Evolutionary conservation across 176 grass and related monocot genomes (phyloP).

Genomic region (Oryza glaberrima): DNA sequence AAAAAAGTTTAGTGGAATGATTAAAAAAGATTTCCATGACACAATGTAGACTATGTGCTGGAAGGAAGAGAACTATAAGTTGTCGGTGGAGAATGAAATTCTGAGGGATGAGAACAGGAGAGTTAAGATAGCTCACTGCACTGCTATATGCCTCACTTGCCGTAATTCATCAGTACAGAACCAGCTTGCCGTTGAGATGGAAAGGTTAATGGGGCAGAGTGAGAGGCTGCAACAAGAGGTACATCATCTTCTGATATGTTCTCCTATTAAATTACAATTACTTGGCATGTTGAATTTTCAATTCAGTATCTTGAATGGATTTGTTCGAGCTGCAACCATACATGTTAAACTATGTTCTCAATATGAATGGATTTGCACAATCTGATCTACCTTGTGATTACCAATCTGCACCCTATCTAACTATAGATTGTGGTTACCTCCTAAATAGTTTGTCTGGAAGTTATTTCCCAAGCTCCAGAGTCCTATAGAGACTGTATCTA

Average conservation of each 20-base stretch:
- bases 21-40: not conserved
- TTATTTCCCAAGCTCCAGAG: not conserved
- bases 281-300: not conserved
- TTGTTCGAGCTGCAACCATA: not conserved
- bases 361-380: not conserved
- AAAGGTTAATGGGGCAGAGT: conserved; percentile 43
- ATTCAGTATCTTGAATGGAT: not conserved
- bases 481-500: not conserved
- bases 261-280: not conserved
- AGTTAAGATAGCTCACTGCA: conserved; percentile 25
- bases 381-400: not conserved
- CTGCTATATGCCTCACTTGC: conserved; percentile 39
- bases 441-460: not conserved
- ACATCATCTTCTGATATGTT: not conserved
- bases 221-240: conserved; percentile 51
- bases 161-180: not conserved
- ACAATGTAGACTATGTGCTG: conserved; percentile 47
- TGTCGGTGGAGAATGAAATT: conserved; percentile 58
- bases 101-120: conserved; percentile 50
- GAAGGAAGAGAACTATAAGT: conserved; percentile 58
- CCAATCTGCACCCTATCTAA: not conserved
- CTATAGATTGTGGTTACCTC: not conserved
- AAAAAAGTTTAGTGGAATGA: too few relatives aligned
- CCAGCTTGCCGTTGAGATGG: conserved; percentile 34
- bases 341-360: not conserved